Evolutionary conservation across 2,329 filamentous ascomycete species (phyloP).

Genomic region (Xylaria sp.): DNA sequence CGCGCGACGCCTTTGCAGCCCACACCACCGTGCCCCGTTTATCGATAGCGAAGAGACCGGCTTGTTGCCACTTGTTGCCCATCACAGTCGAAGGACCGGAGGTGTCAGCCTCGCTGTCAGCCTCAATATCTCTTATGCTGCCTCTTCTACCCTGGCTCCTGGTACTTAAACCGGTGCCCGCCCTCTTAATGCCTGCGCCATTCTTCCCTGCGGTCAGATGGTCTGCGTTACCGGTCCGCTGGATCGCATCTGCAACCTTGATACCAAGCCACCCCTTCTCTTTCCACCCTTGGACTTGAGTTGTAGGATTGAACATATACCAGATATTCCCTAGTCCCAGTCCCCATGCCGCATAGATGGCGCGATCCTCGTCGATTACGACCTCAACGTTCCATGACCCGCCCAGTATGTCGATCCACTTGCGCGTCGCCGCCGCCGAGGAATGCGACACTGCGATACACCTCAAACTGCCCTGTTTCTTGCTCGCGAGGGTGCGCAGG

Average conservation of each 20-base stretch:
- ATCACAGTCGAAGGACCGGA: constrained; percentile 57
- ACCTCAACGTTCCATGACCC: constrained; percentile 67
- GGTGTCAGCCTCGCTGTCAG: constrained; percentile 51
- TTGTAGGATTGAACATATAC: constrained; percentile 64
- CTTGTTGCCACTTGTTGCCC: constrained; percentile 68
- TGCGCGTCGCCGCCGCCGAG: constrained; percentile 63
- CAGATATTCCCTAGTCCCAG: constrained; percentile 62
- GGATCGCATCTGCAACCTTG: constrained; percentile 59
- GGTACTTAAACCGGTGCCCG: constrained; percentile 38
- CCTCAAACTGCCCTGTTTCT: constrained; percentile 58
- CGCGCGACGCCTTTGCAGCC: constrained; percentile 59
- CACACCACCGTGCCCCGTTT: constrained; percentile 61
- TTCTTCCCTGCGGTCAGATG: constrained; percentile 45
- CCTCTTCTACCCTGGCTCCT: constrained; percentile 40
- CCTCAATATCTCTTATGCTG: constrained; percentile 47
- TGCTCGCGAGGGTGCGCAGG: constrained; percentile 64
- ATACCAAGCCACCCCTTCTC: constrained; percentile 66
- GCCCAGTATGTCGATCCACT: constrained; percentile 66
- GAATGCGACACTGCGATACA: constrained; percentile 71
- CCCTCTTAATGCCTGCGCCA: constrained; percentile 50
- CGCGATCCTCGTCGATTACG: constrained; percentile 65
- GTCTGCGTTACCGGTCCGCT: constrained; percentile 49
- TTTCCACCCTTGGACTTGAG: constrained; percentile 63
- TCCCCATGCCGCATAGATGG: constrained; percentile 69
- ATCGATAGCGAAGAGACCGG: constrained; percentile 63